phyloP scores from a whole-genome alignment of 306 rosid genomes.

The Ormosia semicastrata region DNA sequence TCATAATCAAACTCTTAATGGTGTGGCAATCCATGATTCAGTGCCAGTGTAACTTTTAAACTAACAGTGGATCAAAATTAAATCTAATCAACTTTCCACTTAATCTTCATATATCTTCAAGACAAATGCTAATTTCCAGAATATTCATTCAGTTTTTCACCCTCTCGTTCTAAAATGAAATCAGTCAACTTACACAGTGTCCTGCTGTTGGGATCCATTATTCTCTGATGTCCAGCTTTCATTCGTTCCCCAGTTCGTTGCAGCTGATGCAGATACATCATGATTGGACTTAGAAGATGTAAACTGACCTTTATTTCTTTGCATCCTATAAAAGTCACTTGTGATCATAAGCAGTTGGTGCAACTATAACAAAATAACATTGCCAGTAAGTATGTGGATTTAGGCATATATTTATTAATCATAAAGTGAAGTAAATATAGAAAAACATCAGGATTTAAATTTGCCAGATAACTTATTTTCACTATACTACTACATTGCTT shows the following conservation, averaged over 20 bases:
- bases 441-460: neutral
- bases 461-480: neutral
- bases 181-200: slow-evolving; percentile 58
- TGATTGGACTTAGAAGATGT: slow-evolving; percentile 63
- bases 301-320: slow-evolving; percentile 78
- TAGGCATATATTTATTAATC: slow-evolving; percentile 14
- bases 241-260: slow-evolving; percentile 49
- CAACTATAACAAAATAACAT: slow-evolving; percentile 19
- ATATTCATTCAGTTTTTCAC: neutral
- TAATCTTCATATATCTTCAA: no score
- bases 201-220: slow-evolving; percentile 64
- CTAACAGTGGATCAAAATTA: no score
- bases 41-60: no score
- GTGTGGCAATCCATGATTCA: no score
- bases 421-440: neutral
- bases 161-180: slow-evolving; percentile 17
- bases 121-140: no score
- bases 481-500: neutral
- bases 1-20: no score
- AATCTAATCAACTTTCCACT: no score
- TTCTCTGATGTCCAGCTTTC: slow-evolving; percentile 52
- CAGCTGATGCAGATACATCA: slow-evolving; percentile 62
- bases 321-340: slow-evolving; percentile 55
- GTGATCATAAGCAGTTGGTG: slow-evolving; percentile 6
- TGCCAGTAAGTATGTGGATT: neutral